Percentiles rank a stretch among this genome's conserved stretches.
Evolutionary conservation across 2,329 filamentous ascomycete species (phyloP).

Genomic region (Fusarium coicis): DNA sequence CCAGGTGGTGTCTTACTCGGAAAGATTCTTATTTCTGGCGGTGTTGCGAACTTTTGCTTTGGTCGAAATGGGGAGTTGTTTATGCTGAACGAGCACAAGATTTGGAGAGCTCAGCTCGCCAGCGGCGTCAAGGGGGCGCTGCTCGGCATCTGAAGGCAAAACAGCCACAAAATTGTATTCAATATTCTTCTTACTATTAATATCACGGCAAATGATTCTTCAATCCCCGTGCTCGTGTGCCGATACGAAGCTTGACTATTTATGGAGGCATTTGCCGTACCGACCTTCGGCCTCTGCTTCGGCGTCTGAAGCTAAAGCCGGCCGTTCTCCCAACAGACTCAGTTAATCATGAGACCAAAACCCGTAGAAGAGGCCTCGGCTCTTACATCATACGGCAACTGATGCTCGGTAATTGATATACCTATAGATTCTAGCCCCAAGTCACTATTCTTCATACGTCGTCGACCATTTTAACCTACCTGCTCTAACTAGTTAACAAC

Average conservation of each 20-base stretch:
- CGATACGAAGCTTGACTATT: neutral
- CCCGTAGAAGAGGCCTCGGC: neutral
- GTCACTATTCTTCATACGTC: neutral
- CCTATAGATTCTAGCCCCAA: neutral
- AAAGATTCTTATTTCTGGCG: conserved; percentile 54
- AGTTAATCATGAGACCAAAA: neutral
- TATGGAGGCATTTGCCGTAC: neutral
- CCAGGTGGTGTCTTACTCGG: conserved; percentile 58
- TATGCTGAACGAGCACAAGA: conserved; percentile 58
- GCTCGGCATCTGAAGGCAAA: conserved; percentile 4
- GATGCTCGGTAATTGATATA: neutral
- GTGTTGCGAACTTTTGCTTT: conserved; percentile 61
- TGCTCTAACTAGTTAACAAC: neutral
- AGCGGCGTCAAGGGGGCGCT: conserved; percentile 34
- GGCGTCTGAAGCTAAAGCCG: neutral
- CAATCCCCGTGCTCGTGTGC: neutral
- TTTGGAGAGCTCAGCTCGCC: conserved; percentile 51
- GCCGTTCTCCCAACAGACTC: neutral
- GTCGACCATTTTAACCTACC: neutral
- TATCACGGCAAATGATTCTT: neutral
- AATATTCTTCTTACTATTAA: neutral
- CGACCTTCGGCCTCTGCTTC: neutral
- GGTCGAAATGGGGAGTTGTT: conserved; percentile 56
- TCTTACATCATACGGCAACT: neutral
- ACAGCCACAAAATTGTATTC: neutral